These are phyloP conservation scores for Gliomastix tumulicola DNA, from an alignment of 2,329 filamentous ascomycete species.

Conservation along the genomic window DNA sequence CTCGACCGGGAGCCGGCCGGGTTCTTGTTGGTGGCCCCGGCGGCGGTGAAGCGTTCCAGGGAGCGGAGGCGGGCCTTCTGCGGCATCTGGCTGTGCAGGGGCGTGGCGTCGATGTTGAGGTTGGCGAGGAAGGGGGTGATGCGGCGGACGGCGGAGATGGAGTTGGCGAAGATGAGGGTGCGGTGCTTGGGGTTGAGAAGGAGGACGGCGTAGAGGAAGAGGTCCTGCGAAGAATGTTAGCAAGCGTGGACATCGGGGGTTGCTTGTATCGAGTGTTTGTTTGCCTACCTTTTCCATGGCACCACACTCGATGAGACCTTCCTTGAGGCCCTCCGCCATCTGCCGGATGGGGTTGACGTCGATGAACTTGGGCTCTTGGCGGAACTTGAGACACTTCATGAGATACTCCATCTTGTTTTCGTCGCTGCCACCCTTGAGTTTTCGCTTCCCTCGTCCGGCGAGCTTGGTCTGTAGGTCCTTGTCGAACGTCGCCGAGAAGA, in stretches of 20 bases:
- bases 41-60: conserved; percentile 67
- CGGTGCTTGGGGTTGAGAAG: conserved; percentile 75
- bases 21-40: too few species aligned
- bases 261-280: not conserved
- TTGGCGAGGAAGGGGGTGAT: conserved; percentile 79
- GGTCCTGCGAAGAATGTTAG: conserved; percentile 47
- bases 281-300: conserved; percentile 77
- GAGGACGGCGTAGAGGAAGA: conserved; percentile 85
- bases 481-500: conserved; percentile 96
- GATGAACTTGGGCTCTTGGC: conserved; percentile 79
- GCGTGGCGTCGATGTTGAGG: conserved; percentile 67
- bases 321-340: conserved; percentile 79
- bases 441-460: conserved; percentile 61
- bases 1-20: conserved; percentile 16
- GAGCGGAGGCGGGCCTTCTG: conserved; percentile 94
- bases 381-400: conserved; percentile 82
- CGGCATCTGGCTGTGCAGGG: conserved; percentile 88
- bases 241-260: not conserved
- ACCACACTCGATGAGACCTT: conserved; percentile 86
- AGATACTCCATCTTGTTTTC: conserved; percentile 89
- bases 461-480: conserved; percentile 88
- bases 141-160: conserved; percentile 84
- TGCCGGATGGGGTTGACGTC: conserved; percentile 85
- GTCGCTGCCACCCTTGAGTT: conserved; percentile 41
- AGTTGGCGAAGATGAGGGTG: conserved; percentile 91